These are phyloP conservation scores for Tuber magnatum DNA, from an alignment of 495 filamentous ascomycete genomes.

Conservation along the genomic window DNA sequence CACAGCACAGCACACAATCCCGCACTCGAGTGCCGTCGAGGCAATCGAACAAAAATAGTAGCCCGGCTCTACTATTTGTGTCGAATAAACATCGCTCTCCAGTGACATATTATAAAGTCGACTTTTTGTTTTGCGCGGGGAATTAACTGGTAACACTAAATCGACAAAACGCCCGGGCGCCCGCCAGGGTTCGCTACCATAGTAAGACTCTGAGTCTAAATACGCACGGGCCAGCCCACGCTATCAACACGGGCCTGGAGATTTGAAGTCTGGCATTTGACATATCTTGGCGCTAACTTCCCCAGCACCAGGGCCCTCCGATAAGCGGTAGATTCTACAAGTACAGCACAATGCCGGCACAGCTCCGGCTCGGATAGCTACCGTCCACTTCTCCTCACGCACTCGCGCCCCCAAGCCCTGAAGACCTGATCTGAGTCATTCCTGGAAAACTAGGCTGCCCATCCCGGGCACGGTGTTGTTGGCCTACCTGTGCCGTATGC, in stretches of 20 bases:
- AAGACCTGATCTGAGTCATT: neutral
- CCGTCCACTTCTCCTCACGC: neutral
- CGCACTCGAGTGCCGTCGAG: neutral
- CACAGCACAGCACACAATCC: neutral
- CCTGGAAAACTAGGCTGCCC: neutral
- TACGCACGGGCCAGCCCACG: constrained; percentile 2
- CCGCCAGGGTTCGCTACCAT: neutral
- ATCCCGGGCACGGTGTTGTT: neutral
- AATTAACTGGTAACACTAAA: neutral
- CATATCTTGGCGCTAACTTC: neutral
- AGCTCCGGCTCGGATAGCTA: neutral
- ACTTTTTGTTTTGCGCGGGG: neutral
- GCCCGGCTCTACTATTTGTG: neutral
- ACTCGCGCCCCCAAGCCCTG: neutral
- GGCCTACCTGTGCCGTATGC: neutral
- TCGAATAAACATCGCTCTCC: neutral
- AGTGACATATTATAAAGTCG: neutral
- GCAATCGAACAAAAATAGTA: neutral
- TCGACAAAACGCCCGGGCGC: constrained; percentile 1
- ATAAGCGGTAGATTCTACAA: neutral
- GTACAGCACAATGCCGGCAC: neutral
- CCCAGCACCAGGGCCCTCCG: neutral
- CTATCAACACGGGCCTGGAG: neutral
- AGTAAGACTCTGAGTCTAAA: constrained; percentile 3
- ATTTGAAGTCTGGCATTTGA: neutral